phyloP scores from a whole-genome alignment of 208 protist genomes.

The Trypanosoma cruzi region DNA sequence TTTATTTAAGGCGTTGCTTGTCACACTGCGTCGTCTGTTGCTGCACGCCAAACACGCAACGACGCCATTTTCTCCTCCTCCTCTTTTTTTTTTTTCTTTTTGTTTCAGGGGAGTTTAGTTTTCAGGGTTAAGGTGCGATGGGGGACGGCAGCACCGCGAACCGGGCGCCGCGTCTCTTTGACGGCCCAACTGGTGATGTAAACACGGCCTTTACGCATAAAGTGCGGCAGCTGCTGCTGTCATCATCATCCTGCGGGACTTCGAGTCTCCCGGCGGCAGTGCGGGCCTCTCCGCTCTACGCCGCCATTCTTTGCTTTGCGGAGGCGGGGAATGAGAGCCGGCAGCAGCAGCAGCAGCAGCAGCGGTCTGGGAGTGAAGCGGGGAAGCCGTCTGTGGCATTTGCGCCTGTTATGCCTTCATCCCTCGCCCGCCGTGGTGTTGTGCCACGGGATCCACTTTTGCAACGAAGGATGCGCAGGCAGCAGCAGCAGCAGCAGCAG shows the following conservation, averaged over 20 bases:
- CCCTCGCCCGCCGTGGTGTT: constrained; percentile 60
- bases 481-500: constrained; percentile 23
- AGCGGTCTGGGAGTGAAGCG: neutral
- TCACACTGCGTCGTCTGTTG: neutral
- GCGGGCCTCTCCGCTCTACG: constrained; percentile 24
- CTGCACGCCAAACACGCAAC: neutral
- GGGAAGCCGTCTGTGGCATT: neutral
- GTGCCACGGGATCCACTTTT: constrained; percentile 63
- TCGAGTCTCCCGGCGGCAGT: constrained; percentile 1
- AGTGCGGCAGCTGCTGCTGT: constrained; percentile 8
- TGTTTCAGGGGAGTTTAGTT: neutral
- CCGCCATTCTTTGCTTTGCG: constrained; percentile 14
- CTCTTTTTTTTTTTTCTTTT: constrained; percentile 1
- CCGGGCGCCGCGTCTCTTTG: constrained; percentile 14
- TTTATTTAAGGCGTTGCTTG: neutral
- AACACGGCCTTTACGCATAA: constrained; percentile 21
- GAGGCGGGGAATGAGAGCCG: neutral
- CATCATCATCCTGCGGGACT: neutral
- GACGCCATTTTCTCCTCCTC: neutral
- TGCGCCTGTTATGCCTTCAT: constrained; percentile 21
- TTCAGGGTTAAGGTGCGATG: neutral
- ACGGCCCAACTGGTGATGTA: constrained; percentile 26
- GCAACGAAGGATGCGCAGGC: constrained; percentile 39
- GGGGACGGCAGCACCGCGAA: neutral
- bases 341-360: constrained; percentile 17